Percentiles rank a stretch among this genome's conserved stretches.
Conservation (phyloP, 495 filamentous ascomycete species). For the Cryomyces antarcticus region DNA sequence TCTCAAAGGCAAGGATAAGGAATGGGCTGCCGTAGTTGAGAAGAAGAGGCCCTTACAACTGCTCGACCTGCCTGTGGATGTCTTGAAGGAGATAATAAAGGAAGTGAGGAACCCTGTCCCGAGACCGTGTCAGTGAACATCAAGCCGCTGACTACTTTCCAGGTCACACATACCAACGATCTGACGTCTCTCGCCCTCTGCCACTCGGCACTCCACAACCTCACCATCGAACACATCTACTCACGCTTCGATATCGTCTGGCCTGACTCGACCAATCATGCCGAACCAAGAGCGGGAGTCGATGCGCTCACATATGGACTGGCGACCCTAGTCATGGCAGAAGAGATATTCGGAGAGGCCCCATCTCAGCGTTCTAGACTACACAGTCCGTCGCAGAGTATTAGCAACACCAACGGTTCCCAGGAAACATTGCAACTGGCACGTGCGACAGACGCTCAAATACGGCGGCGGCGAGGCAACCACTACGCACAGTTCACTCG, state of each 20-base stretch:
- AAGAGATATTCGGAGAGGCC: constrained; percentile 42
- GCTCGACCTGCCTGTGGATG: constrained; percentile 70
- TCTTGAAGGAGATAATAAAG: constrained; percentile 73
- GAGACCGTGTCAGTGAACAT: background rate
- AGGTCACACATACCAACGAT: constrained; percentile 81
- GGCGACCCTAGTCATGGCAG: constrained; percentile 64
- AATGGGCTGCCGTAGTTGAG: background rate
- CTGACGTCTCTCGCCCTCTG: constrained; percentile 65
- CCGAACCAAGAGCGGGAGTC: constrained; percentile 52
- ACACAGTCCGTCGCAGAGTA: constrained; percentile 5
- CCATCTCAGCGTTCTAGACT: constrained; percentile 2
- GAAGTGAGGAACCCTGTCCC: constrained; percentile 33
- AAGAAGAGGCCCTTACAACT: constrained; percentile 14
- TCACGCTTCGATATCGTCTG: constrained; percentile 87
- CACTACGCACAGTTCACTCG: constrained; percentile 69
- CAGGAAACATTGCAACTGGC: background rate
- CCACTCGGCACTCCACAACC: constrained; percentile 61
- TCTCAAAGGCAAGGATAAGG: background rate
- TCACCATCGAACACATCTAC: constrained; percentile 77
- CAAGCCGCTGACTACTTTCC: background rate
- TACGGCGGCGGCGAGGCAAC: constrained; percentile 37
- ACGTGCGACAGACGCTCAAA: constrained; percentile 1
- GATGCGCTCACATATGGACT: constrained; percentile 86
- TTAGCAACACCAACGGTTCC: constrained; percentile 5
- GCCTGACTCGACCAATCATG: constrained; percentile 48